These are phyloP conservation scores for Thinopyrum elongatum DNA, from an alignment of 176 grass and related monocot species.

Conservation along the genomic window DNA sequence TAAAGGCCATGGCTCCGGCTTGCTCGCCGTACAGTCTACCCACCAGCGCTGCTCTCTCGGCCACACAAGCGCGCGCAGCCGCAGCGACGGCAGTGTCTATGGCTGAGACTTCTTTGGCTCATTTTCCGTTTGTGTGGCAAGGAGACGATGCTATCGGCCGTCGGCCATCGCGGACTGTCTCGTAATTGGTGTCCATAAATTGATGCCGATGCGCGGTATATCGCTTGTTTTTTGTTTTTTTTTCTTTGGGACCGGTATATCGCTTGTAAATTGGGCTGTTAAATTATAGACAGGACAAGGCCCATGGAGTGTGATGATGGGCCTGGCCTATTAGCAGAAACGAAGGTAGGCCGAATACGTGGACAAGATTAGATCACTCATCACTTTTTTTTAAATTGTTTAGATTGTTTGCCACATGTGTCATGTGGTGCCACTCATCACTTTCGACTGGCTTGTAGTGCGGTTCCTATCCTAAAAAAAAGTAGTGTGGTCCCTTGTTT, in stretches of 20 bases:
- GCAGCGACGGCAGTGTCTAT: background rate
- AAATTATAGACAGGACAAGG: background rate
- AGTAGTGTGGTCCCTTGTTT: no score
- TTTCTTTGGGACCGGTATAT: background rate
- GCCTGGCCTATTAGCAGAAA: background rate
- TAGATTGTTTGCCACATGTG: no score
- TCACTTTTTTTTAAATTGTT: no score
- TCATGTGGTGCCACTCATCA: no score
- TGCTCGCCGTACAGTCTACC: conserved; percentile 14
- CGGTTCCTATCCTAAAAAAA: no score
- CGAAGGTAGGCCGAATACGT: no score
- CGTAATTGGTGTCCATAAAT: background rate
- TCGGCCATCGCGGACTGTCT: background rate
- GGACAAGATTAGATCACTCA: no score
- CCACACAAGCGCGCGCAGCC: conserved; percentile 27
- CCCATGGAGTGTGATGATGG: background rate
- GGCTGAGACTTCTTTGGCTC: background rate
- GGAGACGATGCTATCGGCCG: background rate
- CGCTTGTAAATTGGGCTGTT: background rate
- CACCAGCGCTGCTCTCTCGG: conserved; percentile 4
- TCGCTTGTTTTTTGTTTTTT: no score
- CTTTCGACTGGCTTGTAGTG: no score
- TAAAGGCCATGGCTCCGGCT: conserved; percentile 41
- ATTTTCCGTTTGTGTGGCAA: background rate
- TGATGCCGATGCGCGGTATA: background rate